Percentiles rank a stretch among this genome's conserved stretches.
These are phyloP conservation scores for Calophaca sinica DNA, from an alignment of 306 rosid genomes.

Conservation along the genomic window DNA sequence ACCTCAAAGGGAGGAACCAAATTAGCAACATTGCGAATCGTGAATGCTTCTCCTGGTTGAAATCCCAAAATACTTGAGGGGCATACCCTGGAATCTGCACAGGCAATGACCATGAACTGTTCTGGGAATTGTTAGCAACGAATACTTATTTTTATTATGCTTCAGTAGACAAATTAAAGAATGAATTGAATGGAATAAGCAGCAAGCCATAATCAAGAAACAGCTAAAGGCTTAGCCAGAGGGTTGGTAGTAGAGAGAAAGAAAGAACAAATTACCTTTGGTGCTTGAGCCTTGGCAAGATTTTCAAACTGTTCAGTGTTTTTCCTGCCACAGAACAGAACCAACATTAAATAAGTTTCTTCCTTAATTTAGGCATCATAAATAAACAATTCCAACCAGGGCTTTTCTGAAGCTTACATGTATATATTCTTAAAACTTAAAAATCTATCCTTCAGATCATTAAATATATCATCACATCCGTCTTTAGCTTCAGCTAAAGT, in stretches of 20 bases:
- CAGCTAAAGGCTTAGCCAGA: slow-evolving; percentile 11
- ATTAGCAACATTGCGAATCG: slow-evolving; percentile 88
- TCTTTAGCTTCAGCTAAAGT: slow-evolving; percentile 54
- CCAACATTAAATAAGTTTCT: slow-evolving; percentile 35
- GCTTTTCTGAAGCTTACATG: slow-evolving; percentile 59
- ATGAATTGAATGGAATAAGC: slow-evolving; percentile 34
- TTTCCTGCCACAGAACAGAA: slow-evolving; percentile 60
- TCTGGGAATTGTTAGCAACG: slow-evolving; percentile 60
- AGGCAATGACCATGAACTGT: slow-evolving; percentile 97
- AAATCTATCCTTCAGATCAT: slow-evolving; percentile 75
- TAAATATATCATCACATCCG: slow-evolving; percentile 55
- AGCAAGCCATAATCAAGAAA: slow-evolving; percentile 26
- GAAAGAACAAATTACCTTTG: slow-evolving; percentile 64
- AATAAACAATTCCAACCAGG: slow-evolving; percentile 1
- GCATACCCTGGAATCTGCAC: slow-evolving; percentile 99
- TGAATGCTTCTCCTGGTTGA: slow-evolving; percentile 95
- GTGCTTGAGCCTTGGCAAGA: slow-evolving; percentile 83
- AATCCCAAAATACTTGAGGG: slow-evolving; percentile 88
- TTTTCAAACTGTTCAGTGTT: slow-evolving; percentile 69
- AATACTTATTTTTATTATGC: slow-evolving; percentile 12
- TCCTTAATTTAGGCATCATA: slow-evolving; percentile 27
- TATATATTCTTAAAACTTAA: slow-evolving; percentile 75
- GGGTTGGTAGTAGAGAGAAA: neutral
- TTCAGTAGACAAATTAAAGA: slow-evolving; percentile 26
- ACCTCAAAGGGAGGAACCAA: slow-evolving; percentile 92